Evolutionary conservation across 208 protist genomes (phyloP), one percentile per base, ranked within the genome.

Genomic region (Crithidia mellificae): DNA sequence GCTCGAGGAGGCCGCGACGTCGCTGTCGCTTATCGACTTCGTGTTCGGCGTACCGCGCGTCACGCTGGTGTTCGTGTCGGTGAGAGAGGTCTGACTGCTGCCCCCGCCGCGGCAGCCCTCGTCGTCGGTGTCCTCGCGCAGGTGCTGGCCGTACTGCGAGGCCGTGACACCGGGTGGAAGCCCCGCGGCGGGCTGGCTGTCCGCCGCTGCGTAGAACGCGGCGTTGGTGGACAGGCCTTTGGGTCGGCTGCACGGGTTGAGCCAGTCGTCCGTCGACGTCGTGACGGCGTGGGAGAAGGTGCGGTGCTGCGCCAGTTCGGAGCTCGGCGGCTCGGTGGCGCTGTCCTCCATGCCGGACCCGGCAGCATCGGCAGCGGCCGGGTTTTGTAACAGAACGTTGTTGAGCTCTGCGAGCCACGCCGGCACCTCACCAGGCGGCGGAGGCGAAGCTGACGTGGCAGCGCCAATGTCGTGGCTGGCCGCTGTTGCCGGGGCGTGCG

Each of bases 171-270:
- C 58, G 2, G 58, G 58, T 27, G 58, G 58, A 0, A 53, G 41
- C 19, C 27, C 44, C 3, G 29, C 44, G 4, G 25, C 58, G 1
- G 3, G 58, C 41, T 12, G 58, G 30, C 58, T 43, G 58, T n/a
- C n/a, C 27, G 41, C 6, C 8, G 41, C 1, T 6, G 58, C 44
- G 44, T 64, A 53, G 29, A 64, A 64, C 20, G 6, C n/a, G 0
- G 58, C 5, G 58, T 22, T 63, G 19, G 4, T 11, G 3, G 63
- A 20, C 2, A 38, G 51, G 2, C 62, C 50, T 27, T 50, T 62
- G 2, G 64, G 64, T 0, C 64, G 64, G 53, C 36, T 56, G 53
- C 64, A 70, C 17, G 64, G 64, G 53, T 70, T 70, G 15, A 70
- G 22, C 64, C 64, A 70, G 53, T 70, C 64, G 19, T 70, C 64